phyloP scores from a whole-genome alignment of 306 rosid species.

The Prunus davidiana region DNA sequence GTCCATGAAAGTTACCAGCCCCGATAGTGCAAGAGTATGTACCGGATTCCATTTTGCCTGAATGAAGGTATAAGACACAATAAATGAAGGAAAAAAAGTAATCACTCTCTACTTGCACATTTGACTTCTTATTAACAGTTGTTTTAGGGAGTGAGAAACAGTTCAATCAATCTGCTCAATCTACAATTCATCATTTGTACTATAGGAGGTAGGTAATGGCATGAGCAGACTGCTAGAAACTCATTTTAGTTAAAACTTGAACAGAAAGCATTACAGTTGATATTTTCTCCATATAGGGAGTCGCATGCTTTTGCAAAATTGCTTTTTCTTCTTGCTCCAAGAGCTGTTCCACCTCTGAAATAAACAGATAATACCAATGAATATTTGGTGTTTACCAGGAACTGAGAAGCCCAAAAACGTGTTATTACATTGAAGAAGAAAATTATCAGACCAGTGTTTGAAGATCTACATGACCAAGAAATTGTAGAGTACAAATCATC shows the following conservation, averaged over 20 bases:
- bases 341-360: constrained; percentile 86
- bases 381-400: constrained; percentile 2
- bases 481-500: background rate
- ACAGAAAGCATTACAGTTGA: constrained; percentile 50
- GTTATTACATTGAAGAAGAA: background rate
- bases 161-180: background rate
- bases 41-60: constrained; percentile 82
- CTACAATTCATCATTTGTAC: background rate
- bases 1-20: constrained; percentile 63
- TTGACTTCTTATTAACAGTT: background rate
- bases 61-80: constrained; percentile 9
- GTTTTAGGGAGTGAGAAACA: constrained; percentile 2
- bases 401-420: background rate
- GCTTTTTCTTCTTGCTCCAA: constrained; percentile 77
- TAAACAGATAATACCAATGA: constrained; percentile 11
- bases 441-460: background rate
- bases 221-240: background rate
- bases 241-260: background rate
- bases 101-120: background rate
- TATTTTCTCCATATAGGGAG: constrained; percentile 60
- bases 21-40: constrained; percentile 76
- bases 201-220: background rate
- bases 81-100: background rate
- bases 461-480: background rate
- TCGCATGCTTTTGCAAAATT: constrained; percentile 58